Percentiles rank a stretch among this genome's conserved stretches.
Evolutionary conservation across 2,329 filamentous ascomycete species (phyloP).

Genomic region (Aspergillus luchuensis): DNA sequence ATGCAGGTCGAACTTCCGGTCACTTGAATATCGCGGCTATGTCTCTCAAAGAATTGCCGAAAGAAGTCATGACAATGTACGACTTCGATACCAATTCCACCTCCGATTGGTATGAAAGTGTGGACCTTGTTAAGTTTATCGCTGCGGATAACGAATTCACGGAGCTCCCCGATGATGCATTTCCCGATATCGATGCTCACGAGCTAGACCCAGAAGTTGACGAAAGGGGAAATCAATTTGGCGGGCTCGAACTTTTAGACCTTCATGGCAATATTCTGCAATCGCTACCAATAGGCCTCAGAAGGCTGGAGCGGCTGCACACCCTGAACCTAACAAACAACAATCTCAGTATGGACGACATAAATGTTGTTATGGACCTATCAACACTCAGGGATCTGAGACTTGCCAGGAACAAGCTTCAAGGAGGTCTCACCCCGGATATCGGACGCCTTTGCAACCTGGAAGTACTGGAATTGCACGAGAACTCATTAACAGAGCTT

Average conservation of each 20-base stretch:
- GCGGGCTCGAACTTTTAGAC: constrained; percentile 76
- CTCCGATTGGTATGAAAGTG: constrained; percentile 83
- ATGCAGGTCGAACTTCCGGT: constrained; percentile 73
- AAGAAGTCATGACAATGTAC: constrained; percentile 88
- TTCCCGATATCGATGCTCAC: constrained; percentile 68
- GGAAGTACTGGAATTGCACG: constrained; percentile 78
- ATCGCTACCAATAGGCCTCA: constrained; percentile 72
- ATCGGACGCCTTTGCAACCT: constrained; percentile 68
- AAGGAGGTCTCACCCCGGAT: constrained; percentile 66
- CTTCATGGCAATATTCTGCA: constrained; percentile 80
- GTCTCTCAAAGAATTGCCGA: constrained; percentile 74
- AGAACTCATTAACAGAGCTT: constrained; percentile 74
- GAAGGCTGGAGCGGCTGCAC: constrained; percentile 72
- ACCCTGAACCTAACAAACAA: constrained; percentile 86
- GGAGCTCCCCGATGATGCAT: constrained; percentile 69
- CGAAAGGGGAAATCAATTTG: constrained; percentile 73
- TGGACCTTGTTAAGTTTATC: constrained; percentile 81
- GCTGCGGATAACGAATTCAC: constrained; percentile 89
- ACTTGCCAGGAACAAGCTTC: constrained; percentile 74
- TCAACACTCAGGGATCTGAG: constrained; percentile 74
- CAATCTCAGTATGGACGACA: constrained; percentile 68
- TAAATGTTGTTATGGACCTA: constrained; percentile 76
- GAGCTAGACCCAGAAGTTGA: constrained; percentile 66
- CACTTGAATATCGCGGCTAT: constrained; percentile 86
- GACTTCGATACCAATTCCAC: constrained; percentile 68